These are phyloP conservation scores for Austropuccinia psidii DNA, from an alignment of 1,284 basidiomycete genomes.

Conservation along the genomic window DNA sequence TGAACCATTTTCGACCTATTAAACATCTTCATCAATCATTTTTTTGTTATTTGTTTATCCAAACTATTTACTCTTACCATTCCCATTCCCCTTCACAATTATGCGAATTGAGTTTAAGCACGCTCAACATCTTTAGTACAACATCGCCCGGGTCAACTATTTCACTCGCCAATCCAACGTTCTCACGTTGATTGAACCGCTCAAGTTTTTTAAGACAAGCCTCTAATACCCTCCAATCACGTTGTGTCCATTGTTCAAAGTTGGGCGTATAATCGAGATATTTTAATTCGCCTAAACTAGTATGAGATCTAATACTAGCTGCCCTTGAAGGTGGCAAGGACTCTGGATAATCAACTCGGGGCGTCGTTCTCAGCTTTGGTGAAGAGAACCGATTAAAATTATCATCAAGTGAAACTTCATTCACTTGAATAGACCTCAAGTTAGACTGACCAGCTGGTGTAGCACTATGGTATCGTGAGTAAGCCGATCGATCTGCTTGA, in stretches of 20 bases:
- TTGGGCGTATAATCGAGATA: conserved; percentile 7
- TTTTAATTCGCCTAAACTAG: too few relatives aligned
- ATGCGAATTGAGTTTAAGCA: neutral
- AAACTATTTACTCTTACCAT: neutral
- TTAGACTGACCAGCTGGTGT: too few relatives aligned
- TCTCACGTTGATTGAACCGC: neutral
- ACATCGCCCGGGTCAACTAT: neutral
- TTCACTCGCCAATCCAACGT: neutral
- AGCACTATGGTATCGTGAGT: neutral
- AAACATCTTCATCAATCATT: neutral
- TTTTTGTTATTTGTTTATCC: too few relatives aligned
- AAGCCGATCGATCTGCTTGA: neutral
- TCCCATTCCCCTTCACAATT: conserved; percentile 30
- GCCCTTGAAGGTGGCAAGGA: too few relatives aligned
- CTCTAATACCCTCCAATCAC: conserved; percentile 31
- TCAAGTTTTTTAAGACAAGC: conserved; percentile 6
- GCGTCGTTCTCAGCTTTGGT: too few relatives aligned
- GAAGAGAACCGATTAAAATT: too few relatives aligned
- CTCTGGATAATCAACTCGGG: too few relatives aligned
- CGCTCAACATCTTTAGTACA: conserved; percentile 9
- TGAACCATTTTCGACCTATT: conserved; percentile 11
- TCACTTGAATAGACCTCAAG: too few relatives aligned
- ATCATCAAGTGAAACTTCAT: too few relatives aligned
- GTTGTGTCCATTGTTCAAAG: neutral
- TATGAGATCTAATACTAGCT: too few relatives aligned